Evolutionary conservation across 2,329 filamentous ascomycete genomes (phyloP).

Genomic region (Pseudogymnoascus sp.): DNA sequence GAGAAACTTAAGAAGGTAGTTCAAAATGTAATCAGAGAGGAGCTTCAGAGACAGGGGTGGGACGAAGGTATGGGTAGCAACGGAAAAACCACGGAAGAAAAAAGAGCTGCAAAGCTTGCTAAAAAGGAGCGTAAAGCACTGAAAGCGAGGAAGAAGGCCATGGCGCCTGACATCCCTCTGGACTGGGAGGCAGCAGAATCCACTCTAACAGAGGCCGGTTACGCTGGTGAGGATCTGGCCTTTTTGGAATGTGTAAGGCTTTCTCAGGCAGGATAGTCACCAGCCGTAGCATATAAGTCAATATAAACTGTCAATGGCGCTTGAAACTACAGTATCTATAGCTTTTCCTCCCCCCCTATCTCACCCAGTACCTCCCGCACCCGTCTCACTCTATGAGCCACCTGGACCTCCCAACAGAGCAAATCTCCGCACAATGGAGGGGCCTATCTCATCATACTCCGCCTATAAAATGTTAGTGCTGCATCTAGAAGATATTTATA

Average conservation of each 20-base stretch:
- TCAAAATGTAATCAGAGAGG: neutral
- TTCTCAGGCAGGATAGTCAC: neutral
- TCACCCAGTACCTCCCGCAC: neutral
- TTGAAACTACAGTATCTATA: conserved; percentile 11
- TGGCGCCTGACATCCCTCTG: too few relatives aligned
- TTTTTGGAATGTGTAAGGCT: neutral
- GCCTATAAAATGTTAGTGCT: conserved; percentile 21
- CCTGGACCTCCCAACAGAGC: conserved; percentile 88
- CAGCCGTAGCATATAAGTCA: neutral
- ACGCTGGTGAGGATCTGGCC: neutral
- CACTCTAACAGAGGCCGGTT: neutral
- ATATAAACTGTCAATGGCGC: conserved; percentile 3
- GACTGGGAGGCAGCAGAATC: neutral
- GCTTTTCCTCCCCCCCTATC: neutral
- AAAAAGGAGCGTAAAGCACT: too few relatives aligned
- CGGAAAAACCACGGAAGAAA: too few relatives aligned
- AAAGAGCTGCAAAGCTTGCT: too few relatives aligned
- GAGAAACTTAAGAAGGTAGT: neutral
- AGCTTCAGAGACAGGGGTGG: neutral
- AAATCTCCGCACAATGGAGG: conserved; percentile 91
- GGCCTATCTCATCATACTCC: conserved; percentile 91
- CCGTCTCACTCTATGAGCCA: conserved; percentile 48
- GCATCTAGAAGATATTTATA: neutral
- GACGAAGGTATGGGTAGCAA: too few relatives aligned
- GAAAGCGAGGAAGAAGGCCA: too few relatives aligned